Evolutionary conservation across 169 alveolate species (phyloP).

Genomic region (Cyclospora cayetanensis): DNA sequence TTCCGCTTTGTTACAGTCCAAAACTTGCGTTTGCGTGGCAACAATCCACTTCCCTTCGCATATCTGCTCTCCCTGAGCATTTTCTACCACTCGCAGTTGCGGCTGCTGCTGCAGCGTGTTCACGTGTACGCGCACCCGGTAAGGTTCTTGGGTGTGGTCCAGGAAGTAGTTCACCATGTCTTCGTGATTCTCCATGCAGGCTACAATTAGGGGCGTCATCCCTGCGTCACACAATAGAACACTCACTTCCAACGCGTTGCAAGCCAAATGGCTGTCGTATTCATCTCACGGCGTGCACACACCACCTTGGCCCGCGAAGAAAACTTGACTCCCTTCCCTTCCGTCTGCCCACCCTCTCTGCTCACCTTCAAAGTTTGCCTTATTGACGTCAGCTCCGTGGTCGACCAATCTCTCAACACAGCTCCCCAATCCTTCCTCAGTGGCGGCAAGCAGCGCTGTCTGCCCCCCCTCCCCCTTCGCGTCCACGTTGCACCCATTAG

Average conservation of each 20-base stretch:
- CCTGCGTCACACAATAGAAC: neutral
- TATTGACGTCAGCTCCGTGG: conserved; percentile 72
- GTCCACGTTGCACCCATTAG: conserved; percentile 62
- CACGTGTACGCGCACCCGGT: conserved; percentile 48
- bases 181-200: conserved; percentile 71
- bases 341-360: neutral
- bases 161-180: conserved; percentile 68
- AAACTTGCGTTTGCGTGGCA: conserved; percentile 73
- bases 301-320: neutral
- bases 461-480: conserved; percentile 65
- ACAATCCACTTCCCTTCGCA: conserved; percentile 63
- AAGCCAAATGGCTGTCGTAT: too few species aligned
- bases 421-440: conserved; percentile 85
- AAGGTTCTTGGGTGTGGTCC: conserved; percentile 61
- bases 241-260: too few species aligned
- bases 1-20: conserved; percentile 80
- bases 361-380: conserved; percentile 54
- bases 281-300: neutral
- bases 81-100: conserved; percentile 49
- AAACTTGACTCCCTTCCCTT: neutral
- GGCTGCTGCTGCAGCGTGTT: conserved; percentile 61
- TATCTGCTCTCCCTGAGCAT: conserved; percentile 30
- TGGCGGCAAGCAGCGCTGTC: conserved; percentile 85
- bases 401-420: conserved; percentile 74
- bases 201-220: conserved; percentile 71